phyloP scores from a whole-genome alignment of 2,329 filamentous ascomycete genomes.

The Fusarium citri region DNA sequence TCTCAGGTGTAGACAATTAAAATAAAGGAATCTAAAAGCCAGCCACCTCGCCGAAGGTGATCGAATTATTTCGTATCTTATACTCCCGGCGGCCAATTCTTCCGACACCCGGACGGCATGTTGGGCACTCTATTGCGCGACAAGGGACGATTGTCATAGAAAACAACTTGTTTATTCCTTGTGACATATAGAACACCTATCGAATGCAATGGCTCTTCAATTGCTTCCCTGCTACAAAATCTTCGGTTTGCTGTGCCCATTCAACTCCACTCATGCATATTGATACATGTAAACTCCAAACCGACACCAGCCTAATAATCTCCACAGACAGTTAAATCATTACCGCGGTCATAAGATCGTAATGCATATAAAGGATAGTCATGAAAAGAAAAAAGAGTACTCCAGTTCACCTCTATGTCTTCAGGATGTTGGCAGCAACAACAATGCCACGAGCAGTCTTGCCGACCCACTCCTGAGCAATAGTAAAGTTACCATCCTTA shows the following conservation, averaged over 20 bases:
- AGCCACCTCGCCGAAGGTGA: too few species aligned
- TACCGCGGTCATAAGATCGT: constrained; percentile 12
- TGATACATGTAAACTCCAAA: not conserved
- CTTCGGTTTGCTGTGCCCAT: not conserved
- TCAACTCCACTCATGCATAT: not conserved
- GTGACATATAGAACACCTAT: not conserved
- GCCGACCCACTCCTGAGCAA: constrained; percentile 52
- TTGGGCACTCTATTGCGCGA: too few species aligned
- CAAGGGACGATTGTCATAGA: too few species aligned
- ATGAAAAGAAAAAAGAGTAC: not conserved
- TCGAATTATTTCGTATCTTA: too few species aligned
- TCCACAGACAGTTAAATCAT: not conserved
- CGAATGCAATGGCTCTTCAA: too few species aligned
- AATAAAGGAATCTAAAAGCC: too few species aligned
- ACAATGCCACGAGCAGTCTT: constrained; percentile 52
- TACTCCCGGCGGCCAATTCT: too few species aligned
- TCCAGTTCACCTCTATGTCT: constrained; percentile 13
- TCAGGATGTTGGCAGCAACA: constrained; percentile 51
- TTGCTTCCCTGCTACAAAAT: too few species aligned
- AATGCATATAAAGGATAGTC: constrained; percentile 12
- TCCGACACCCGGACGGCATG: too few species aligned
- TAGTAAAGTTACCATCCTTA: constrained; percentile 40
- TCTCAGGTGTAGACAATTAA: too few species aligned
- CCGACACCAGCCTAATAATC: constrained; percentile 1
- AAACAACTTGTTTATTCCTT: too few species aligned